These are phyloP conservation scores for Xylariaceae sp. DNA, from an alignment of 2,329 filamentous ascomycete genomes.

Conservation along the genomic window DNA sequence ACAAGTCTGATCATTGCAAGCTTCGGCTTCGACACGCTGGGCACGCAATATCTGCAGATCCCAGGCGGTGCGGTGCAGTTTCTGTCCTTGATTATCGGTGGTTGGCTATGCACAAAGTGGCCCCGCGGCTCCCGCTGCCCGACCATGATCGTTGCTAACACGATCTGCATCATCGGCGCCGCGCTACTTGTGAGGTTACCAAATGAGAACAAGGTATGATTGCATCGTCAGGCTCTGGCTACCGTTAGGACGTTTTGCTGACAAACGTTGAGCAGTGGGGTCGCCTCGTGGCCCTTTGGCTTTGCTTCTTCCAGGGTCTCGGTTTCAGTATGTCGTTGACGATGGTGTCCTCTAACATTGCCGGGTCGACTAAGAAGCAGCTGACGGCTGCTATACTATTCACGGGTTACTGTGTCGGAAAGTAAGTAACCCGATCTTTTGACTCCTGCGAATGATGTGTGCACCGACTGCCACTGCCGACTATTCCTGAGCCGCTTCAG, in stretches of 20 bases:
- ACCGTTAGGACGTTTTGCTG: neutral
- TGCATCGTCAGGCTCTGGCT: neutral
- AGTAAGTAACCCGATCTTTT: constrained; percentile 25
- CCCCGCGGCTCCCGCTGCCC: constrained; percentile 55
- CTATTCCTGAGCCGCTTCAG: neutral
- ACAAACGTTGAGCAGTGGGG: constrained; percentile 50
- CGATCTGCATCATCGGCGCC: constrained; percentile 59
- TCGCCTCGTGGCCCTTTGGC: constrained; percentile 61
- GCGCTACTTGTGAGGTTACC: constrained; percentile 59
- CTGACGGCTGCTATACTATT: constrained; percentile 40
- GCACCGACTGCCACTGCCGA: neutral
- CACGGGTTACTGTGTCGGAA: constrained; percentile 42
- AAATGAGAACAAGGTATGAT: constrained; percentile 49
- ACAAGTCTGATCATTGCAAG: constrained; percentile 36
- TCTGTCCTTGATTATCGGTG: constrained; percentile 56
- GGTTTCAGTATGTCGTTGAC: constrained; percentile 43
- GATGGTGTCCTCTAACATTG: constrained; percentile 43
- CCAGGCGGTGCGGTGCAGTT: constrained; percentile 65
- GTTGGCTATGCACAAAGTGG: constrained; percentile 57
- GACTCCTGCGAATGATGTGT: neutral
- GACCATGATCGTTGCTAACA: constrained; percentile 62
- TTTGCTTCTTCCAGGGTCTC: constrained; percentile 46
- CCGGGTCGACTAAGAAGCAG: constrained; percentile 44
- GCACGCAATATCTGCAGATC: constrained; percentile 64
- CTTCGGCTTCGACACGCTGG: constrained; percentile 51